Conservation (phyloP, 208 protist genomes). For the Leishmania braziliensis region DNA sequence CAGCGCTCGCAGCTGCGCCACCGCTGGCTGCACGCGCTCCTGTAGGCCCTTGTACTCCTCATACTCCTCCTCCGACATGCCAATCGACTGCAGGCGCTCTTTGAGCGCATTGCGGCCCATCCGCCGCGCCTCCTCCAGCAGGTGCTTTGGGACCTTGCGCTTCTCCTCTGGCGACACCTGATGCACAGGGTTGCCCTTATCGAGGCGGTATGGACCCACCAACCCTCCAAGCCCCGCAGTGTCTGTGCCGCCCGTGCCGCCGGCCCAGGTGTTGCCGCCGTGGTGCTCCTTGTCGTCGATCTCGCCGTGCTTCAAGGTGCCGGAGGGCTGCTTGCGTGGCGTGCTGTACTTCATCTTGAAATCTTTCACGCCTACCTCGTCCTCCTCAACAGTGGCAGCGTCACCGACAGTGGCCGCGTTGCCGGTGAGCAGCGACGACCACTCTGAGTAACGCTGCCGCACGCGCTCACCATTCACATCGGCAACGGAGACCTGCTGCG, state of each 20-base stretch:
- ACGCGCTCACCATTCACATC: conserved; percentile 62
- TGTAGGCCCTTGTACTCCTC: conserved; percentile 59
- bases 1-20: conserved; percentile 70
- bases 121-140: conserved; percentile 73
- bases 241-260: conserved; percentile 88
- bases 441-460: conserved; percentile 61
- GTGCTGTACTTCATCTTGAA: conserved; percentile 77
- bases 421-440: conserved; percentile 57
- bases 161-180: conserved; percentile 91
- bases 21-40: conserved; percentile 61
- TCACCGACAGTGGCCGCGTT: conserved; percentile 43
- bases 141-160: conserved; percentile 73
- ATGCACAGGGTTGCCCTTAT: conserved; percentile 85
- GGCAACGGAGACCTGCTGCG: conserved; percentile 43
- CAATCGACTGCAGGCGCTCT: conserved; percentile 71
- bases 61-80: conserved; percentile 76
- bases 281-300: conserved; percentile 91
- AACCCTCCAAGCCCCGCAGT: conserved; percentile 86
- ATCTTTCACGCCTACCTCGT: conserved; percentile 32
- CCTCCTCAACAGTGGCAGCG: conserved; percentile 26
- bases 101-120: conserved; percentile 81
- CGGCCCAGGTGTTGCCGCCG: conserved; percentile 93
- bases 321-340: conserved; percentile 68
- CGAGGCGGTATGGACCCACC: conserved; percentile 89
- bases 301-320: conserved; percentile 89